Evolutionary conservation across 257 asterid genomes (phyloP), one percentile per base, ranked within the genome.

Genomic region (Petunia axillaris): DNA sequence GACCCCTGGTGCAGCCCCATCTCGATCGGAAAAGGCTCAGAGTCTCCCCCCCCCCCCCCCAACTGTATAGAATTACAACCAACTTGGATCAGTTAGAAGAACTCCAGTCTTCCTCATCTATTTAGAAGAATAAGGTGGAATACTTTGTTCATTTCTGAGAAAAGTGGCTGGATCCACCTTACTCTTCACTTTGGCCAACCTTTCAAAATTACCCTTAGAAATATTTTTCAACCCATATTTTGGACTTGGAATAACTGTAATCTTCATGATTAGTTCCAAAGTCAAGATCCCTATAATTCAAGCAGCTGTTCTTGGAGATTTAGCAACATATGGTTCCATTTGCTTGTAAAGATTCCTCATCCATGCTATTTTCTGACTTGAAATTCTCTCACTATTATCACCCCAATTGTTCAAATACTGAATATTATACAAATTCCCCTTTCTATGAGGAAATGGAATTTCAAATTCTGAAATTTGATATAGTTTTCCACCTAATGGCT

Each of bases 241-340:
- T 71, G 2, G 77, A 59, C 77, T 71, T 71, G 35, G 77, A 71
- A 50, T 71, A 71, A 5, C 35, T 71, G 1, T 71, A 71, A 6
- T 11, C 44, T 3, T 71, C 77, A 25, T 37, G 5, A 11, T 71
- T 71, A 10, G 35, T 48, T 48, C 77, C 77, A 11, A 71, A 48
- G 35, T 71, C 60, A 48, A 71, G 60, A 4, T 71, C 77, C 77
- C 77, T 71, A 8, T 71, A 71, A 14, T 71, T 71, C 44, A 71
- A 0, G 35, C 48, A 71, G 77, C 77, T 9, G 35, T 71, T 48
- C 77, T 71, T 48, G 60, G 77, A 35, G 60, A 48, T 2, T 71
- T 71, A 25, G 77, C 77, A 48, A 71, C 77, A 71, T 71, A 71
- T 71, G 60, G 77, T 6, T 35, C 44, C 77, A 71, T 71, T 35